These are phyloP conservation scores for Aspergillus sojae DNA, from an alignment of 2,329 filamentous ascomycete species.

Conservation along the genomic window DNA sequence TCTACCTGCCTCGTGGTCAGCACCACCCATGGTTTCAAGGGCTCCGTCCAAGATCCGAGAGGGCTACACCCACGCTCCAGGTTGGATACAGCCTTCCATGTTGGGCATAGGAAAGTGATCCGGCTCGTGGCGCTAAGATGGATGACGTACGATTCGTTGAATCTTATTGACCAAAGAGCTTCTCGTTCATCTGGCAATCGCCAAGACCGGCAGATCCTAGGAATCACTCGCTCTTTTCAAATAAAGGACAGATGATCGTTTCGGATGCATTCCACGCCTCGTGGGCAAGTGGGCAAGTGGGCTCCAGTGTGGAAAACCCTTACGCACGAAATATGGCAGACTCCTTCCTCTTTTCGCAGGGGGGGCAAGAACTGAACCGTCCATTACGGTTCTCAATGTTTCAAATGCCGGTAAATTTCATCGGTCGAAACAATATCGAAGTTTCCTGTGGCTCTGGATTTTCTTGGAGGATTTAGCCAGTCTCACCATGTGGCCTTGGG, in stretches of 20 bases:
- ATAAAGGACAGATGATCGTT: constrained; percentile 17
- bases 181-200: constrained; percentile 16
- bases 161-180: constrained; percentile 16
- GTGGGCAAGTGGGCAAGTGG: constrained; percentile 6
- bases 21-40: constrained; percentile 21
- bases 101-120: constrained; percentile 14
- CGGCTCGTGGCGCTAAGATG: constrained; percentile 11
- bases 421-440: background rate
- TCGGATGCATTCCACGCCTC: constrained; percentile 4
- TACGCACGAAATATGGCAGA: background rate
- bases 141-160: constrained; percentile 16
- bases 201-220: constrained; percentile 23
- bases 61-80: constrained; percentile 12
- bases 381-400: background rate
- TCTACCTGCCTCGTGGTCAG: constrained; percentile 23
- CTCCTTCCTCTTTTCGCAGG: constrained; percentile 2
- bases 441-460: background rate
- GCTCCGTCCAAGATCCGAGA: constrained; percentile 18
- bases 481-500: constrained; percentile 23
- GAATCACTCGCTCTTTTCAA: constrained; percentile 13
- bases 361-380: background rate
- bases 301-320: constrained; percentile 3
- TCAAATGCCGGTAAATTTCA: background rate
- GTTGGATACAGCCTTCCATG: constrained; percentile 9
- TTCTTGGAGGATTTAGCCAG: constrained; percentile 2